Evolutionary conservation across 208 protist species (phyloP).

Genomic region (Entamoeba dispar): DNA sequence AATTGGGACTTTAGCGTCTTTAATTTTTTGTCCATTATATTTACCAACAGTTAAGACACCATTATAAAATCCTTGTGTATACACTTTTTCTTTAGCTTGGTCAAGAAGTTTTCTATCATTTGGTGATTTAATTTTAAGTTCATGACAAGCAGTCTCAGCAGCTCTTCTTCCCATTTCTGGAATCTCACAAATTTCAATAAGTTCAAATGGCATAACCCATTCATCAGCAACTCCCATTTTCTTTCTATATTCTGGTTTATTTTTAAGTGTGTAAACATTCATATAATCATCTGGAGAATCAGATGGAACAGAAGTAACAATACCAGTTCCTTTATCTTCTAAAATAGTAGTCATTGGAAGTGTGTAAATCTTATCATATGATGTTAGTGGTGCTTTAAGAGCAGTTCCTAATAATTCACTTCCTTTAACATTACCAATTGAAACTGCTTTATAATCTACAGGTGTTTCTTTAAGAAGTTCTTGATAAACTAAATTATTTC

Average conservation of each 20-base stretch:
- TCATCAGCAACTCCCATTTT: conserved; percentile 56
- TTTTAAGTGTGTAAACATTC: conserved; percentile 43
- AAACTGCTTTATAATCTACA: background rate
- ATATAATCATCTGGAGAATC: conserved; percentile 97
- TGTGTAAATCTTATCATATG: conserved; percentile 58
- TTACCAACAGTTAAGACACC: conserved; percentile 59
- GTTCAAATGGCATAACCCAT: conserved; percentile 62
- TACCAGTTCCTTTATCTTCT: conserved; percentile 74
- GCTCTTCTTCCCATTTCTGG: conserved; percentile 49
- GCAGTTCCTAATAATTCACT: conserved; percentile 2
- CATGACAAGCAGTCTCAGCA: conserved; percentile 65
- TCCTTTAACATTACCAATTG: background rate
- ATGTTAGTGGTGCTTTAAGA: background rate
- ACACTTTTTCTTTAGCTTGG: conserved; percentile 71
- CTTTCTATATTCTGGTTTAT: conserved; percentile 19
- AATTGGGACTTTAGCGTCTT: conserved; percentile 61
- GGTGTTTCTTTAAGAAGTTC: background rate
- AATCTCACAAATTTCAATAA: conserved; percentile 78
- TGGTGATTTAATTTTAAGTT: conserved; percentile 74
- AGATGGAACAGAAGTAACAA: conserved; percentile 75
- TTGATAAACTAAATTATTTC: conserved; percentile 53
- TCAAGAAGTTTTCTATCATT: conserved; percentile 73
- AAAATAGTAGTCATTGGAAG: conserved; percentile 88
- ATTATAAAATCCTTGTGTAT: conserved; percentile 89
- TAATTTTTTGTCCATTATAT: conserved; percentile 45